Percentiles rank a stretch among this genome's conserved stretches.
These are phyloP conservation scores for Brassica cretica DNA, from an alignment of 345 rosid genomes.

Conservation along the genomic window DNA sequence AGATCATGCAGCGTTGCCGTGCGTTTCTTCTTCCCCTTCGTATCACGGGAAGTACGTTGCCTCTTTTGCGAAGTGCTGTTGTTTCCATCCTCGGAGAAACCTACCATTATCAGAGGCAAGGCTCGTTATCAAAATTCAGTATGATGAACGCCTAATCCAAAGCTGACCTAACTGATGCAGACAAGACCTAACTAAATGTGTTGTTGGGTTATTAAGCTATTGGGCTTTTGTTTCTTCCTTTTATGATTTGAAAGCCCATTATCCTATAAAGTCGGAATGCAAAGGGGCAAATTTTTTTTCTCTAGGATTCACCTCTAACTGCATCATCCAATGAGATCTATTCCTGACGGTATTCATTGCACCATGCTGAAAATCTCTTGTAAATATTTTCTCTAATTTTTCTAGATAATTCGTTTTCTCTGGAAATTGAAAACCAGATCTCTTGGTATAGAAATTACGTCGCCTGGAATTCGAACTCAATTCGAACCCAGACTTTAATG, in stretches of 20 bases:
- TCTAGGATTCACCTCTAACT: too few species aligned
- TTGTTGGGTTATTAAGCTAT: neutral
- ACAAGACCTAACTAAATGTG: neutral
- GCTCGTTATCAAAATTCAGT: neutral
- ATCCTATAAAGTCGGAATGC: too few species aligned
- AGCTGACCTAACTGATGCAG: neutral
- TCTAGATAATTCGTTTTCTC: too few species aligned
- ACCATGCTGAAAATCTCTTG: too few species aligned
- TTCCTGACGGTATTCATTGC: too few species aligned
- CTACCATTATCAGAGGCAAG: neutral
- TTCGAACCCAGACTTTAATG: too few species aligned
- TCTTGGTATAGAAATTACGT: too few species aligned
- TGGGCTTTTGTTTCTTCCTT: neutral
- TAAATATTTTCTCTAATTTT: too few species aligned
- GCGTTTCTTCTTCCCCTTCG: neutral
- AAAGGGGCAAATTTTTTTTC: too few species aligned
- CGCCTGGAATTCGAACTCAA: too few species aligned
- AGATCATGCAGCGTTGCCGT: neutral
- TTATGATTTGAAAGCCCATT: neutral
- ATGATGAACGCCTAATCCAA: neutral
- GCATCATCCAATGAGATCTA: too few species aligned
- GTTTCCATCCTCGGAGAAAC: neutral
- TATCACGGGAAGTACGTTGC: neutral
- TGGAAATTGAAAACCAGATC: too few species aligned
- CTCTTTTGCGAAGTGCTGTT: neutral